These are phyloP conservation scores for Catenaria anguillulae DNA, from an alignment of 371 early-diverging fungal genomes.

Conservation along the genomic window DNA sequence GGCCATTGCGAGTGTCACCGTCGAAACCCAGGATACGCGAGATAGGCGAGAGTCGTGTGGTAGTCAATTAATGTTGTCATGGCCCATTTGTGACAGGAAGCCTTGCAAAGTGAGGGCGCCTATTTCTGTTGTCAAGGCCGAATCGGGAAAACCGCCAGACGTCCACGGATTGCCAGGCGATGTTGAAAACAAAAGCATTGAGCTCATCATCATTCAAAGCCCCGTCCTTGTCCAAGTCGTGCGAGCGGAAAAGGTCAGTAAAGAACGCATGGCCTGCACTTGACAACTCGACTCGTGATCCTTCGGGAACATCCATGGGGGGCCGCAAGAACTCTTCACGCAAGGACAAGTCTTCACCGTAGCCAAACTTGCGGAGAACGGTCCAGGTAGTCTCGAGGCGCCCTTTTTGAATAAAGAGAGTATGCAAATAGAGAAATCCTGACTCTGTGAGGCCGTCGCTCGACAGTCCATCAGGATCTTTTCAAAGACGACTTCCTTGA, in stretches of 20 bases:
- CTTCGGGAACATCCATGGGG: constrained; percentile 65
- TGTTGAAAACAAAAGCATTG: constrained; percentile 63
- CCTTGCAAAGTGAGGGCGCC: constrained; percentile 87
- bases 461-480: constrained; percentile 70
- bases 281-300: constrained; percentile 83
- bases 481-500: constrained; percentile 85
- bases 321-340: constrained; percentile 79
- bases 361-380: constrained; percentile 85
- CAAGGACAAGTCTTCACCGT: constrained; percentile 78
- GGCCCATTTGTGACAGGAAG: constrained; percentile 91
- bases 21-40: constrained; percentile 87
- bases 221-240: constrained; percentile 92
- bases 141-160: no score
- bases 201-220: constrained; percentile 73
- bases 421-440: constrained; percentile 82
- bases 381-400: constrained; percentile 96
- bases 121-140: constrained; percentile 72
- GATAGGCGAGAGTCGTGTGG: constrained; percentile 69
- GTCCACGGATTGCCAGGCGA: constrained; percentile 84
- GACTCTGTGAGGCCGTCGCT: constrained; percentile 66
- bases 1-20: constrained; percentile 55
- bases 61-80: constrained; percentile 88
- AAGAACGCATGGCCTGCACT: constrained; percentile 88
- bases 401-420: constrained; percentile 88
- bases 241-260: constrained; percentile 78